Evolutionary conservation across 1,284 basidiomycete species (phyloP).

Genomic region (Cronartium quercuum): DNA sequence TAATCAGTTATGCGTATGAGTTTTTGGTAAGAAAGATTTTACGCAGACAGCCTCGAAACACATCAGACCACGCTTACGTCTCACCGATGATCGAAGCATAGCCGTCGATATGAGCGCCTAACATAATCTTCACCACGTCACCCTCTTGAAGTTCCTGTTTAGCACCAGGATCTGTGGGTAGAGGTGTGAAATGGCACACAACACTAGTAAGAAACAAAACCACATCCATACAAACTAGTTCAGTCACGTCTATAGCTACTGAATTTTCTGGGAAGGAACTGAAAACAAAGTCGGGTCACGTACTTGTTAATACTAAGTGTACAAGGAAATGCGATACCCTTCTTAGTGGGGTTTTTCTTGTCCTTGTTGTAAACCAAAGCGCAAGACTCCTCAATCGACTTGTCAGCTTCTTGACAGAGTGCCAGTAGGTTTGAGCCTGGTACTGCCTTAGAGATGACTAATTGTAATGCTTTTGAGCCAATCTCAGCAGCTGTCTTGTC

Average conservation of each 20-base stretch:
- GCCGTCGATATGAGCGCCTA: conserved; percentile 93
- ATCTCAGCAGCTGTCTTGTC: conserved; percentile 39
- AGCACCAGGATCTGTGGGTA: conserved; percentile 59
- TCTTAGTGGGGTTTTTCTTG: conserved; percentile 37
- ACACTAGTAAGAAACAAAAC: conserved; percentile 59
- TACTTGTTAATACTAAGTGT: conserved; percentile 37
- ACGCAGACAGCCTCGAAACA: neutral
- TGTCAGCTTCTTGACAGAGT: conserved; percentile 29
- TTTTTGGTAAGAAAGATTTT: neutral
- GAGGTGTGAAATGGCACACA: conserved; percentile 57
- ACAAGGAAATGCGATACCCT: conserved; percentile 38
- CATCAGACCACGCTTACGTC: conserved; percentile 53
- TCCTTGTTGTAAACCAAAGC: conserved; percentile 38
- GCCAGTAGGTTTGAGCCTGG: conserved; percentile 14
- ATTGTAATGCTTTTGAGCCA: conserved; percentile 28
- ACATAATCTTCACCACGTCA: conserved; percentile 91
- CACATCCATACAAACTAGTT: too few relatives aligned
- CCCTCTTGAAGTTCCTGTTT: conserved; percentile 73
- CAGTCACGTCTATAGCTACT: too few relatives aligned
- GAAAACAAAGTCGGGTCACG: neutral
- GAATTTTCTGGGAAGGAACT: neutral
- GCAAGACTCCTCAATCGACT: conserved; percentile 28
- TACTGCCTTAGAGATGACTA: conserved; percentile 34
- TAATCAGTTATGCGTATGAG: conserved; percentile 28
- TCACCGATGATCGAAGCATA: conserved; percentile 83